Evolutionary conservation across 805 yeast species (phyloP), one percentile per base, ranked within the genome.

Genomic region (Lipomyces orientalis): DNA sequence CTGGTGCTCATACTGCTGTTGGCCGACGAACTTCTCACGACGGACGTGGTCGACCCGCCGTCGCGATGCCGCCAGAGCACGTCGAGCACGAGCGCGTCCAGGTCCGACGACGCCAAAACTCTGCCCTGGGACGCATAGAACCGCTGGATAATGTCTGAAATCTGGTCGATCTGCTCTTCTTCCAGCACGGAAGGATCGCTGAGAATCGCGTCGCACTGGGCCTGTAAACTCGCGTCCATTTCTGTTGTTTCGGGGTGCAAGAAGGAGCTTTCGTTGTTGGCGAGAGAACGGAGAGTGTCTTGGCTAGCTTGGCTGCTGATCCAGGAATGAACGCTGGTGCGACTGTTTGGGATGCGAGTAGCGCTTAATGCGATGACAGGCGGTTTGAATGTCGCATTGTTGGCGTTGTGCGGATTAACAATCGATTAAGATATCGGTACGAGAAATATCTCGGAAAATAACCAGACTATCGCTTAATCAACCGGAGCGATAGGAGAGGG

Each of bases 91-190:
- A 59, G 54, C n/a, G 64, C 49, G 29, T 68, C 71, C 8, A 68
- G 58, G 43, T 68, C 71, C 4, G 69, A 43, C 16, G 71, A 63
- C 29, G 71, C 34, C 16, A 68, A 54, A 2, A 65, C 39, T 49
- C 57, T 65, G 16, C 64, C 70, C 29, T 60, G 57, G 10, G 58
- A 33, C n/a, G 65, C 58, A 35, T 64, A 67, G 33, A n/a, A 52
- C 12, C 54, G 51, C 49, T 58, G 52, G 34, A 68, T 62, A 2
- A 65, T 39, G 8, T 10, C 10, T 12, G 66, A 58, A 6, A 68
- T 65, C 66, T 65, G 61, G 52, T 68, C 71, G 7, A 66, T 61
- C 55, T 68, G 64, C 60, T 65, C 64, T 51, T 68, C 71, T 29
- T 68, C 71, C 16, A 68, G 61, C 9, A 65, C 70, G 7, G 65